phyloP scores from a whole-genome alignment of 202 grass and related monocot species.

The Dendrocalamus latiflorus region DNA sequence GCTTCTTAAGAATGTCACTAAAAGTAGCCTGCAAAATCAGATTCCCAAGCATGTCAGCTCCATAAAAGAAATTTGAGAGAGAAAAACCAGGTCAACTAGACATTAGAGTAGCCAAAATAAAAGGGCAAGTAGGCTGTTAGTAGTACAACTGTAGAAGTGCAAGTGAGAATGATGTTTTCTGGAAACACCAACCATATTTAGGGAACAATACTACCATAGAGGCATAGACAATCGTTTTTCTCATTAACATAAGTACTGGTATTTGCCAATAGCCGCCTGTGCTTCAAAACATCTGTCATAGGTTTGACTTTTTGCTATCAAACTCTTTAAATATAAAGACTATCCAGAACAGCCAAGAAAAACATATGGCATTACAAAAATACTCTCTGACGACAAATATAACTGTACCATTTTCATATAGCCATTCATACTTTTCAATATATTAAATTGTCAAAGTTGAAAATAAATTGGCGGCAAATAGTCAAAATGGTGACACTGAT shows the following conservation, averaged over 20 bases:
- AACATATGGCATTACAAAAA: background rate
- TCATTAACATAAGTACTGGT: background rate
- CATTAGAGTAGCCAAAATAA: slow-evolving; percentile 7
- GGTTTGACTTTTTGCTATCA: background rate
- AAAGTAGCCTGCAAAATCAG: slow-evolving; percentile 86
- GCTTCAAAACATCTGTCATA: background rate
- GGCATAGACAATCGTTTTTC: background rate
- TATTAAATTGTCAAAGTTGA: background rate
- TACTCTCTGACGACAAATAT: background rate
- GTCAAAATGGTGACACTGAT: slow-evolving; percentile 16
- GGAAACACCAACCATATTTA: background rate
- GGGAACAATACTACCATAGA: background rate
- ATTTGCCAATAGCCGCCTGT: background rate
- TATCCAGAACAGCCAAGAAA: background rate
- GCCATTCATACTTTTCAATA: slow-evolving; percentile 13
- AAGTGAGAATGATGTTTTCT: background rate
- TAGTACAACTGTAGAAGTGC: background rate
- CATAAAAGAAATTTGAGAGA: background rate
- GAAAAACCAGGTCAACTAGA: background rate
- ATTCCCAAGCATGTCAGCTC: slow-evolving; percentile 22
- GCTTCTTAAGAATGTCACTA: slow-evolving; percentile 93
- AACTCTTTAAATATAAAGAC: background rate
- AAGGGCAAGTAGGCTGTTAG: background rate
- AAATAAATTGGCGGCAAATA: background rate
- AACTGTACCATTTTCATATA: background rate